phyloP scores from a whole-genome alignment of 768 basidiomycete species.

The Podaxis sp. region DNA sequence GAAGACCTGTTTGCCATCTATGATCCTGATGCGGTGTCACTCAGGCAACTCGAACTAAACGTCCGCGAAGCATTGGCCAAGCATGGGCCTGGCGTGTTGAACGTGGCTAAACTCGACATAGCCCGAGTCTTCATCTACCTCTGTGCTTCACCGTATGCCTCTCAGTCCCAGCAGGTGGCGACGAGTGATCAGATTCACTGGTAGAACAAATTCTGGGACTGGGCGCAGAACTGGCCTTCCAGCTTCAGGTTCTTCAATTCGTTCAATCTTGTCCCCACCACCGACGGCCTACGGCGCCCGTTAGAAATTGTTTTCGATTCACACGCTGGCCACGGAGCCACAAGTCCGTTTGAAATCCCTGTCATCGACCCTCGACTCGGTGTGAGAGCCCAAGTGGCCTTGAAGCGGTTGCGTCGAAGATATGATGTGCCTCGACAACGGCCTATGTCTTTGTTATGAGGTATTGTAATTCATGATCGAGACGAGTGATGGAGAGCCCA shows the following conservation, averaged over 20 bases:
- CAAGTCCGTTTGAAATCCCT: slow-evolving; percentile 25
- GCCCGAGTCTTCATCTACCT: slow-evolving; percentile 30
- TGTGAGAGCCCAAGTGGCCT: slow-evolving; percentile 14
- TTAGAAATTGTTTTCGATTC: slow-evolving; percentile 28
- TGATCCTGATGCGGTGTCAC: slow-evolving; percentile 30
- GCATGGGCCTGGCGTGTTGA: slow-evolving; percentile 25
- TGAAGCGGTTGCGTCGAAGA: not conserved
- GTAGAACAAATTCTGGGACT: slow-evolving; percentile 43
- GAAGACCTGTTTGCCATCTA: slow-evolving; percentile 24
- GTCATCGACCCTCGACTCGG: slow-evolving; percentile 32
- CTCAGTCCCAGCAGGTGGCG: not conserved
- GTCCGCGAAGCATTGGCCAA: not conserved
- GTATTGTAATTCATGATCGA: too few relatives aligned
- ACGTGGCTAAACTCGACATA: slow-evolving; percentile 28
- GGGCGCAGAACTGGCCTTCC: slow-evolving; percentile 29
- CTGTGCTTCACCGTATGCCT: not conserved
- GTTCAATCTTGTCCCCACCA: slow-evolving; percentile 32
- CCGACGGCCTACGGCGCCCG: slow-evolving; percentile 24
- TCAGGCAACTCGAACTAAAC: slow-evolving; percentile 24
- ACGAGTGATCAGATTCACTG: slow-evolving; percentile 25
- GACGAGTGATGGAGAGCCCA: too few relatives aligned
- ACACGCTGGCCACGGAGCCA: not conserved
- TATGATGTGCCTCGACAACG: too few relatives aligned
- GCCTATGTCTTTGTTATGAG: too few relatives aligned
- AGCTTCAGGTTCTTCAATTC: slow-evolving; percentile 10